Base-by-base conservation (phyloP, 2,329 filamentous ascomycete genomes). In the Xylaria sp. region DNA sequence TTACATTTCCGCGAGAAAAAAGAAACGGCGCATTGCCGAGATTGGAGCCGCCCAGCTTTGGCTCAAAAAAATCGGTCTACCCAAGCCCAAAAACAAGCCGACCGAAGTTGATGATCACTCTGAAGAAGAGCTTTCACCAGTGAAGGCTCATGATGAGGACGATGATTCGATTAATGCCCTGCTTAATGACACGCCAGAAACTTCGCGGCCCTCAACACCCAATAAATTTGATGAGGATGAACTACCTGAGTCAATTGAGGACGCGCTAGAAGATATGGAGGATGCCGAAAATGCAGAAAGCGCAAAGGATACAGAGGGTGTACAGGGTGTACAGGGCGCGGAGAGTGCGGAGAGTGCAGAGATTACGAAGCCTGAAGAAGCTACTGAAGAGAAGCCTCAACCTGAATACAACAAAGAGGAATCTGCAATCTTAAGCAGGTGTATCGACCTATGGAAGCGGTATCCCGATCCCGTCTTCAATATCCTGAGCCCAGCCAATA, bases 1-100 rank as follows among this genome's bases (percentile, higher is more conserved):
- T 79, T 97, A 91, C 74, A 90, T 97, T 61, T 80, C 85, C 11
- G 87, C 91, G 5, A 89, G 89, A 67, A 93, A 92, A 79, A 90
- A 92, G 75, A 89, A 89, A 72, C 84, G 87, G 65, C 89, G 94
- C 17, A 85, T 92, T 31, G 89, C 90, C 9, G 95, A 97, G 75
- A 90, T 98, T 44, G 92, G 95, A 71, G 89, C 90, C 0, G 89
- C 90, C 1, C 88, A 92, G 69, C 86, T 87, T 15, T 83, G 91
- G 31, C 81, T 95, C 17, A 87, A 85, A 69, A 87, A 85, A 62
- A 85, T 89, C 58, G 84, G 84, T 2, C 72, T 83, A 55, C 81
- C 86, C 17, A 79, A 83, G 69, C 81, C 81, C 5, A 78, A 73
- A 58, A 73, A 69, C 15, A 75, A 75, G 33, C 65, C 74, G 11